Percentiles rank a stretch among this genome's conserved stretches.
Conservation (phyloP, 176 grass and related monocot species). For the Bonia amplexicaulis region DNA sequence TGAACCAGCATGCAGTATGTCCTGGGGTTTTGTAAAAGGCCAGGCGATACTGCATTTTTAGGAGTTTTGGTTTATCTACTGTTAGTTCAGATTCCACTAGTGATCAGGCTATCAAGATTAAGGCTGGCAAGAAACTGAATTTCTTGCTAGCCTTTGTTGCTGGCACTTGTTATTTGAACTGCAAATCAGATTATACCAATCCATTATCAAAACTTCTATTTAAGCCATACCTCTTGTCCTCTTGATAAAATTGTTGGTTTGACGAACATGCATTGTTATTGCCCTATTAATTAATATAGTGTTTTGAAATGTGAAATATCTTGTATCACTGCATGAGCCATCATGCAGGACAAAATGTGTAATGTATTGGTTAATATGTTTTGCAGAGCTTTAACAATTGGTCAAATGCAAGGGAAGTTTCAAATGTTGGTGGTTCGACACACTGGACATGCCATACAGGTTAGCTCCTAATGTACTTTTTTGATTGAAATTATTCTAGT, state of each 20-base stretch:
- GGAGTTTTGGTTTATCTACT: not conserved
- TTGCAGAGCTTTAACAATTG: constrained; percentile 88
- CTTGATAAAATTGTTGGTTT: constrained; percentile 4
- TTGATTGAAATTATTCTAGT: not conserved
- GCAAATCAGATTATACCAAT: not conserved
- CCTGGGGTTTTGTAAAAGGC: not conserved
- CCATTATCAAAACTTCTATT: constrained; percentile 17
- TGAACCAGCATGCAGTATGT: not conserved
- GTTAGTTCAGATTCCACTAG: not conserved
- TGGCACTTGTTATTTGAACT: constrained; percentile 14
- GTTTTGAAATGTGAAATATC: constrained; percentile 2
- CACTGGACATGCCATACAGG: constrained; percentile 99
- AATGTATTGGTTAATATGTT: constrained; percentile 24
- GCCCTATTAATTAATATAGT: not conserved
- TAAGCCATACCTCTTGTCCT: not conserved
- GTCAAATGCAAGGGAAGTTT: constrained; percentile 99
- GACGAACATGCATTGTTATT: not conserved
- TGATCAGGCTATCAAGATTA: not conserved
- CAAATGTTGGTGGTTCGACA: constrained; percentile 82
- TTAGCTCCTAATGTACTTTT: constrained; percentile 38
- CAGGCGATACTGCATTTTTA: not conserved
- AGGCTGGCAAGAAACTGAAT: not conserved
- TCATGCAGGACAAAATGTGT: constrained; percentile 15
- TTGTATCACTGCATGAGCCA: not conserved
- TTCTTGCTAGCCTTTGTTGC: not conserved